These are phyloP conservation scores for Yarrowia bubula DNA, from an alignment of 805 yeast species.

Conservation along the genomic window DNA sequence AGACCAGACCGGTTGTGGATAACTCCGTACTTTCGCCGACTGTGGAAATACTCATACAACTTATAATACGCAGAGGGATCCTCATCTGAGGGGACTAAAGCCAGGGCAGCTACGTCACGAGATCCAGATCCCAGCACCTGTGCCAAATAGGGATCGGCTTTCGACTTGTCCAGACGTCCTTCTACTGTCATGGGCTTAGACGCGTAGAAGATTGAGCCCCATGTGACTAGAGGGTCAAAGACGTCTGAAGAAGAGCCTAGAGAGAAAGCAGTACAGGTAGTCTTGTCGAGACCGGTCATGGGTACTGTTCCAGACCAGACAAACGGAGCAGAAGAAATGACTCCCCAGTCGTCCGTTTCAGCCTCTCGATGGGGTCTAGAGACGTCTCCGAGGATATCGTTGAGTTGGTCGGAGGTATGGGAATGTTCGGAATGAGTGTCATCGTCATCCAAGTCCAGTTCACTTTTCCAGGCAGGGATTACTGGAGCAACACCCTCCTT, in stretches of 20 bases:
- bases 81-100: constrained; percentile 39
- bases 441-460: not conserved
- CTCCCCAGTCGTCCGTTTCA: constrained; percentile 31
- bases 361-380: constrained; percentile 15
- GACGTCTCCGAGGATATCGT: constrained; percentile 28
- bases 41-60: constrained; percentile 48
- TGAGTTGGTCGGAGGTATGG: constrained; percentile 29
- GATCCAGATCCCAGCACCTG: constrained; percentile 40
- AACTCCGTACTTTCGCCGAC: constrained; percentile 57
- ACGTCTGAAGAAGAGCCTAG: constrained; percentile 37
- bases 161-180: constrained; percentile 57
- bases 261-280: constrained; percentile 39
- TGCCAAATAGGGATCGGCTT: constrained; percentile 57
- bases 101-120: constrained; percentile 54
- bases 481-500: not conserved
- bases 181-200: constrained; percentile 47
- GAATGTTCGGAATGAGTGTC: not conserved
- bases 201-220: constrained; percentile 34
- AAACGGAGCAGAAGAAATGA: not conserved
- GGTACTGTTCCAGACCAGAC: constrained; percentile 17
- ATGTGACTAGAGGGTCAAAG: constrained; percentile 29
- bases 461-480: not conserved
- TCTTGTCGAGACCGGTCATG: not conserved
- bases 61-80: constrained; percentile 38
- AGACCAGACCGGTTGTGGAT: constrained; percentile 48